A percentile compares a stretch with the other conserved stretches of the same genome.
These are phyloP conservation scores for Fraxinus excelsior DNA, from an alignment of 257 asterid species.

Conservation along the genomic window DNA sequence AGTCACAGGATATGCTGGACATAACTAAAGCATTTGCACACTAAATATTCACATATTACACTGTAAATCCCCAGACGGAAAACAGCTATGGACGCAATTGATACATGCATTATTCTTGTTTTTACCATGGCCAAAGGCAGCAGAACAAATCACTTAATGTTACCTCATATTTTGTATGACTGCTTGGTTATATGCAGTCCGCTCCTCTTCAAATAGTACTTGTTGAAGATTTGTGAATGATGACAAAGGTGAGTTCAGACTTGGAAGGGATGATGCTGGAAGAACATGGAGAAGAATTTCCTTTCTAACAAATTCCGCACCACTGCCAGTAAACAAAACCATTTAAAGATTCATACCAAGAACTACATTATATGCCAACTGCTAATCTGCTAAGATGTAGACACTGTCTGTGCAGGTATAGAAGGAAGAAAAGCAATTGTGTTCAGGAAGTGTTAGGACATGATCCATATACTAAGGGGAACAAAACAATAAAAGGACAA, in stretches of 20 bases:
- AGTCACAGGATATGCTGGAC: not conserved
- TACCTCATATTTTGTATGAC: conserved; percentile 73
- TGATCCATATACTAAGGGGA: too few species aligned
- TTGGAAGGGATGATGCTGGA: conserved; percentile 69
- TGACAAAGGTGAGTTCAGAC: conserved; percentile 66
- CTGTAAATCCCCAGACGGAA: not conserved
- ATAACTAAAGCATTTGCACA: not conserved
- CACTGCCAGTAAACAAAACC: conserved; percentile 62
- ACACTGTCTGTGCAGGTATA: too few species aligned
- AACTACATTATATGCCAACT: too few species aligned
- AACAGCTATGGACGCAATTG: not conserved
- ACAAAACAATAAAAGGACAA: too few species aligned
- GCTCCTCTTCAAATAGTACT: conserved; percentile 84
- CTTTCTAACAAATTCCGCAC: conserved; percentile 87
- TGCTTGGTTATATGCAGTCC: conserved; percentile 79
- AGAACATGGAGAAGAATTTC: conserved; percentile 82
- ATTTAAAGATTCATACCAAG: too few species aligned
- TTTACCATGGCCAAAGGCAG: not conserved
- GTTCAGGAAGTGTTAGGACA: too few species aligned
- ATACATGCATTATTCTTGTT: not conserved
- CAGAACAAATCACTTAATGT: not conserved
- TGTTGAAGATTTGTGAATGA: conserved; percentile 81
- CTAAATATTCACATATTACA: not conserved
- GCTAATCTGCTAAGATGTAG: too few species aligned
- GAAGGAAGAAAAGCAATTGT: too few species aligned